Percentiles rank a stretch among this genome's conserved stretches.
Conservation (phyloP, 1,284 basidiomycete species). For the Pseudozyma thailandica region DNA sequence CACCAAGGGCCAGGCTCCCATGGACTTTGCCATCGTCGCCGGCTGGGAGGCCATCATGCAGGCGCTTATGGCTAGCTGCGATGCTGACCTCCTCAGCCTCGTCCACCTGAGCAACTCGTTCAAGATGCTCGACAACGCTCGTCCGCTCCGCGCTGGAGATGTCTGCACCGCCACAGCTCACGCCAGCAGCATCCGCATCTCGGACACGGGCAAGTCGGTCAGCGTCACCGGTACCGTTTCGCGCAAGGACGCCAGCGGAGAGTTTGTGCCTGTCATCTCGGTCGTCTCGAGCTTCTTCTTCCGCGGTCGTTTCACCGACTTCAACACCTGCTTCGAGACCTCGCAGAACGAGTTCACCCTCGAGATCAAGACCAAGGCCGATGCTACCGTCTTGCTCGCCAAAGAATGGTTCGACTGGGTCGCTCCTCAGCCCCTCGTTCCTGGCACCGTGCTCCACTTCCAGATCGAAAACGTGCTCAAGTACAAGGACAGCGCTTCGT, state of each 20-base stretch:
- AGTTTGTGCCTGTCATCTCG: constrained; percentile 93
- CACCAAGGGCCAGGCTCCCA: constrained; percentile 76
- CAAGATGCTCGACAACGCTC: constrained; percentile 82
- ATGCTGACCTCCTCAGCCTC: constrained; percentile 78
- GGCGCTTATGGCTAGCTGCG: constrained; percentile 61
- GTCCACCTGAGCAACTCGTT: constrained; percentile 98
- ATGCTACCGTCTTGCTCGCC: constrained; percentile 87
- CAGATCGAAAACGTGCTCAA: constrained; percentile 83
- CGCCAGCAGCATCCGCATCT: constrained; percentile 89
- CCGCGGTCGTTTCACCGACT: constrained; percentile 92
- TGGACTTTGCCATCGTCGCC: constrained; percentile 98
- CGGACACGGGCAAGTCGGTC: constrained; percentile 82
- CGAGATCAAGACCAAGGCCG: constrained; percentile 79
- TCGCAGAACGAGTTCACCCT: constrained; percentile 88
- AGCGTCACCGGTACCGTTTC: constrained; percentile 55
- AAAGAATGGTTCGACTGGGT: constrained; percentile 99
- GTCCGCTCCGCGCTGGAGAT: constrained; percentile 84
- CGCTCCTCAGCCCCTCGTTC: constrained; percentile 76
- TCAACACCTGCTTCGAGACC: constrained; percentile 89
- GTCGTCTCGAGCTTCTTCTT: constrained; percentile 96
- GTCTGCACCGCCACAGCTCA: constrained; percentile 88
- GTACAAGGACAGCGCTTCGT: constrained; percentile 90
- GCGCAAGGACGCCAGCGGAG: constrained; percentile 67
- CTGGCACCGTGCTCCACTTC: constrained; percentile 88
- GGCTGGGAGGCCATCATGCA: constrained; percentile 76